These are phyloP conservation scores for Voacanga thouarsii DNA, from an alignment of 257 asterid genomes.

Conservation along the genomic window DNA sequence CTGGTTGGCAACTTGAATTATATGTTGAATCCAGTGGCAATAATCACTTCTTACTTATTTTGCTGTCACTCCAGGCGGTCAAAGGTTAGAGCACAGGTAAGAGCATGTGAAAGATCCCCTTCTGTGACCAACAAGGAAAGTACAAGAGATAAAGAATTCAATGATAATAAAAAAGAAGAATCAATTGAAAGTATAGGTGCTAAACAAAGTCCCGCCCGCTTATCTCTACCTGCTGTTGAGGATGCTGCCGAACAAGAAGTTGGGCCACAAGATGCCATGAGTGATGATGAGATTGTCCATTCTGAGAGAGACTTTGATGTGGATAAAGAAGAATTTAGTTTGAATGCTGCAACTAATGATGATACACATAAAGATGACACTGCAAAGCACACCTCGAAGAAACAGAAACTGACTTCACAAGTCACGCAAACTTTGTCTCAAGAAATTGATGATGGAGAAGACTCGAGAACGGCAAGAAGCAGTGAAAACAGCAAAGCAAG, in stretches of 20 bases:
- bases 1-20: background rate
- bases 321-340: conserved; percentile 41
- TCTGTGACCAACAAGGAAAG: conserved; percentile 29
- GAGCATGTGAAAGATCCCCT: conserved; percentile 41
- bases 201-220: conserved; percentile 38
- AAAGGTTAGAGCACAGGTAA: conserved; percentile 29
- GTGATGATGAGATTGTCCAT: conserved; percentile 33
- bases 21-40: background rate
- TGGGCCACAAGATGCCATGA: conserved; percentile 36
- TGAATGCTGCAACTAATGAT: conserved; percentile 33
- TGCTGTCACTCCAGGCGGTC: conserved; percentile 37
- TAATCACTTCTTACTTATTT: background rate
- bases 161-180: conserved; percentile 38
- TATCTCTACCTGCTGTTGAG: conserved; percentile 42
- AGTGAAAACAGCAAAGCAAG: conserved; percentile 69
- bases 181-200: conserved; percentile 46
- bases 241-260: conserved; percentile 46
- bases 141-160: conserved; percentile 32
- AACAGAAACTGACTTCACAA: conserved; percentile 39
- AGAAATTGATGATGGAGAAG: conserved; percentile 59
- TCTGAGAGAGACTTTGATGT: conserved; percentile 40
- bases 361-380: conserved; percentile 39
- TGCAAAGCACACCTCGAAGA: conserved; percentile 30
- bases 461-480: conserved; percentile 62
- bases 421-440: conserved; percentile 42